A percentile compares a stretch with the other conserved stretches of the same genome.
Evolutionary conservation across 176 grass and related monocot species (phyloP).

Genomic region (Paspalum vaginatum): DNA sequence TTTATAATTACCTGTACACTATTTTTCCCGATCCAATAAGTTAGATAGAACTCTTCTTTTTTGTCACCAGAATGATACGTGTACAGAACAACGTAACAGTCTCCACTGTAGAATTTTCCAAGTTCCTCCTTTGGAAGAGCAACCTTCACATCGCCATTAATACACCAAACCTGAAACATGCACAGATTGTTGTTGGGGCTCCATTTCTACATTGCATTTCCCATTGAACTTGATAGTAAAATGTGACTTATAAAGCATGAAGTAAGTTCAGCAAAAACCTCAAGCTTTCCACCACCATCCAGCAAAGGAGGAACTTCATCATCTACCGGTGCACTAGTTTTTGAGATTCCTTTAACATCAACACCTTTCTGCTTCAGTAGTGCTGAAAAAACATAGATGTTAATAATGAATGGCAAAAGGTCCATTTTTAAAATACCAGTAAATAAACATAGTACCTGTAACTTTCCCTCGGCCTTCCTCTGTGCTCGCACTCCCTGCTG

Average conservation of each 20-base stretch:
- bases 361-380: conserved; percentile 70
- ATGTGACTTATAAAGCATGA: conserved; percentile 16
- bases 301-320: conserved; percentile 91
- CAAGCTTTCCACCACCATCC: conserved; percentile 78
- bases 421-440: conserved; percentile 2
- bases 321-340: conserved; percentile 41
- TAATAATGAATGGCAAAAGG: conserved; percentile 31
- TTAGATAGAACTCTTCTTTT: conserved; percentile 91
- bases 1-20: conserved; percentile 54
- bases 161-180: conserved; percentile 74
- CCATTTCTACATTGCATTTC: conserved; percentile 12
- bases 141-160: conserved; percentile 67
- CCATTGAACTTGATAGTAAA: conserved; percentile 8
- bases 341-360: conserved; percentile 70
- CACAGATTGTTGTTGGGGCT: conserved; percentile 28
- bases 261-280: conserved; percentile 56
- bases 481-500: conserved; percentile 44
- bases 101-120: conserved; percentile 91
- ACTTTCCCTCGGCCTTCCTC: conserved; percentile 68
- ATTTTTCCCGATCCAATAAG: conserved; percentile 86
- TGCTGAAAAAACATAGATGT: conserved; percentile 50
- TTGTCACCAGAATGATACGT: conserved; percentile 86
- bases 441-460: conserved; percentile 55
- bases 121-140: conserved; percentile 78
- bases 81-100: conserved; percentile 93